Percentiles rank a stretch among this genome's conserved stretches.
phyloP scores from a whole-genome alignment of 768 basidiomycete species.

The Boletus fagicola region DNA sequence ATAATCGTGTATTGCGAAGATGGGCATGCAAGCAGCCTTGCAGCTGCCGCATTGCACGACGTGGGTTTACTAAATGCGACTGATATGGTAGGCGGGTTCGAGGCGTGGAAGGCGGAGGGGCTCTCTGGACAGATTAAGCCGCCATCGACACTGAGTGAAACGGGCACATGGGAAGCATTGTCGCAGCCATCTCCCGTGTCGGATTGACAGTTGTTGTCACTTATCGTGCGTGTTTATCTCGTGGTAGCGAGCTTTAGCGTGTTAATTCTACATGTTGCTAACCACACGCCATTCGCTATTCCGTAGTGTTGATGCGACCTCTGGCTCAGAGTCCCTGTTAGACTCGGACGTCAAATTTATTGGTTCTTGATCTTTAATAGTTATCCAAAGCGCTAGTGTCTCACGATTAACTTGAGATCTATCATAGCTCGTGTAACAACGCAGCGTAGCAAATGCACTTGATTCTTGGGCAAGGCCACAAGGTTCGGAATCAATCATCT shows the following conservation, averaged over 20 bases:
- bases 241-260: neutral
- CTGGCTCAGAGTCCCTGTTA: neutral
- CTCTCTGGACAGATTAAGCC: slow-evolving; percentile 51
- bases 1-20: slow-evolving; percentile 76
- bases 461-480: neutral
- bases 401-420: neutral
- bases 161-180: slow-evolving; percentile 31
- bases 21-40: slow-evolving; percentile 70
- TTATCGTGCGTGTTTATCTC: slow-evolving; percentile 4
- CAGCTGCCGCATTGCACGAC: slow-evolving; percentile 65
- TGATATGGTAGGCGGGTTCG: slow-evolving; percentile 72
- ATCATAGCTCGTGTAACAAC: neutral
- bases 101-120: slow-evolving; percentile 67
- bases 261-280: neutral
- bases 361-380: neutral
- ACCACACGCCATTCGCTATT: neutral
- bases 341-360: neutral
- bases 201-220: slow-evolving; percentile 10
- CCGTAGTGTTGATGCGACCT: neutral
- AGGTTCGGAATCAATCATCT: neutral
- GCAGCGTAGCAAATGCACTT: neutral
- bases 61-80: slow-evolving; percentile 73
- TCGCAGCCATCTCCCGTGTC: slow-evolving; percentile 30
- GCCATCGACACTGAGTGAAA: slow-evolving; percentile 29
- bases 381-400: neutral